Evolutionary conservation across 257 asterid species (phyloP).

Genomic region (Thymus mandschuricus): DNA sequence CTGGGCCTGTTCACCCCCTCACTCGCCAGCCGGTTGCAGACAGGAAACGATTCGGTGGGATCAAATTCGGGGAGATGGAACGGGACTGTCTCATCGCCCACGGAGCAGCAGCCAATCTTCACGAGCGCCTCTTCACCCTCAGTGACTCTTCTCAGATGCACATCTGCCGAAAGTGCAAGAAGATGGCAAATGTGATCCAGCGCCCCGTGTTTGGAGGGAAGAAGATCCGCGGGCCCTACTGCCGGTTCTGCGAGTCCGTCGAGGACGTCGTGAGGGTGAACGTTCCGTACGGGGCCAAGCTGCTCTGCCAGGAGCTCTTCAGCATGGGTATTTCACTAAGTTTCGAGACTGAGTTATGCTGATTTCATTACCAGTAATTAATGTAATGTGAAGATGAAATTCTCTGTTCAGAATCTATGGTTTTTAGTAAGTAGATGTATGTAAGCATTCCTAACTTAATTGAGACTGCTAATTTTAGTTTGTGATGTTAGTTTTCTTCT

Average conservation of each 20-base stretch:
- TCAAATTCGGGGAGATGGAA: conserved; percentile 96
- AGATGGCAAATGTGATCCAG: conserved; percentile 79
- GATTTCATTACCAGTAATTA: too few species aligned
- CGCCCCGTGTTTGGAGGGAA: conserved; percentile 65
- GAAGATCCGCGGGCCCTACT: conserved; percentile 80
- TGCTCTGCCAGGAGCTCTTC: conserved; percentile 85
- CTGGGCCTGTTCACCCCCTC: conserved; percentile 94
- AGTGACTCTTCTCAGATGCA: conserved; percentile 91
- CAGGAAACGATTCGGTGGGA: conserved; percentile 90
- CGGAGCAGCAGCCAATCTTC: conserved; percentile 87
- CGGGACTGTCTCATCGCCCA: conserved; percentile 94
- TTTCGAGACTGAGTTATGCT: conserved; percentile 72
- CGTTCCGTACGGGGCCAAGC: conserved; percentile 94
- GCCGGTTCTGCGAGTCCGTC: conserved; percentile 77
- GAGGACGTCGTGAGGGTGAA: conserved; percentile 74
- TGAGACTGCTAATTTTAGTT: neutral
- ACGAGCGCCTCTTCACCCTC: conserved; percentile 89
- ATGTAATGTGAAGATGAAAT: conserved; percentile 12
- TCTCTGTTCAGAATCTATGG: neutral
- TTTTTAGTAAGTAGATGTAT: too few species aligned
- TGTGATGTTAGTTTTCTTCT: too few species aligned
- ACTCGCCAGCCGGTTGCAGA: conserved; percentile 98
- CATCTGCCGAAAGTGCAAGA: conserved; percentile 74
- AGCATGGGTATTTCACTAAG: conserved; percentile 88
- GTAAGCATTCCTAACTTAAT: conserved; percentile 6